phyloP scores from a whole-genome alignment of 805 yeast species.

The Metschnikowia bowlesiae region DNA sequence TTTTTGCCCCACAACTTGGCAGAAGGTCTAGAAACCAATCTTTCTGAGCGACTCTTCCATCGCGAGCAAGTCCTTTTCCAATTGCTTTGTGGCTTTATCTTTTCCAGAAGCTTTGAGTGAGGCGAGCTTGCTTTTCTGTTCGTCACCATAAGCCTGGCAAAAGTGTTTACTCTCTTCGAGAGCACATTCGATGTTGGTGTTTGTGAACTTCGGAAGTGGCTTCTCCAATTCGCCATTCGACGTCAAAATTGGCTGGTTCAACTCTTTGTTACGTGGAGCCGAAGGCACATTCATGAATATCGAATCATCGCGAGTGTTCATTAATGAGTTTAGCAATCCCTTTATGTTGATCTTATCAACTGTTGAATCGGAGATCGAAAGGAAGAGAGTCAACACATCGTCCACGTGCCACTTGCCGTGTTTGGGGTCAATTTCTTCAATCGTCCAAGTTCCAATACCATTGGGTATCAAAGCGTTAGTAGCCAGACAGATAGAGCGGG shows the following conservation, averaged over 20 bases:
- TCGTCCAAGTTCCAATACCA: slow-evolving; percentile 41
- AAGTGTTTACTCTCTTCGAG: slow-evolving; percentile 9
- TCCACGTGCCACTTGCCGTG: slow-evolving; percentile 12
- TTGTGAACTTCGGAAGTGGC: slow-evolving; percentile 1
- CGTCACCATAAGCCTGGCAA: slow-evolving; percentile 8
- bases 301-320: slow-evolving; percentile 8
- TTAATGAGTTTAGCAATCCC: slow-evolving; percentile 16
- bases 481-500: slow-evolving; percentile 26
- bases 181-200: slow-evolving; percentile 12
- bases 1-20: too few species aligned
- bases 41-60: too few species aligned
- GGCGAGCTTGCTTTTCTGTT: not conserved
- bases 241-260: slow-evolving; percentile 18
- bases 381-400: slow-evolving; percentile 31
- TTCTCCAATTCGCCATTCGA: slow-evolving; percentile 12
- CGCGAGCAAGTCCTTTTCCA: too few species aligned
- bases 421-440: slow-evolving; percentile 2
- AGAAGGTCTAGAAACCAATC: too few species aligned
- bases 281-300: slow-evolving; percentile 5
- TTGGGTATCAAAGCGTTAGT: slow-evolving; percentile 44
- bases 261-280: not conserved
- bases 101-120: too few species aligned
- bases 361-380: slow-evolving; percentile 36
- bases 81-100: too few species aligned
- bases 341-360: slow-evolving; percentile 31